These are phyloP conservation scores for Pascua sp. DNA, from an alignment of 1,284 basidiomycete genomes.

Conservation along the genomic window DNA sequence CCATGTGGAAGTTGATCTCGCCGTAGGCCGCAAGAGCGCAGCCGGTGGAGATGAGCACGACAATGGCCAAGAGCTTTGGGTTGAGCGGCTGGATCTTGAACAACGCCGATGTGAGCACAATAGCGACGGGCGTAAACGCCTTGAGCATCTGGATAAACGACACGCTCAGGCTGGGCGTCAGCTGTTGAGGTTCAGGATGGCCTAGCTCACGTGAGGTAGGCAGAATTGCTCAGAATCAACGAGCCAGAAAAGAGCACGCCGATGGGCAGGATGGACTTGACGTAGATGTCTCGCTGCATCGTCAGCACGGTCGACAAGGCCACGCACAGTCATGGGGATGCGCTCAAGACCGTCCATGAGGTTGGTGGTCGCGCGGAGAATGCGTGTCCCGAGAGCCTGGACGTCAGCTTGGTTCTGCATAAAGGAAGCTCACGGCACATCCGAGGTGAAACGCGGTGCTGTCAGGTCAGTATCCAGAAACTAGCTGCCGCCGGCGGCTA, in stretches of 20 bases:
- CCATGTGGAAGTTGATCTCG: slow-evolving; percentile 76
- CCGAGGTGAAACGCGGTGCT: slow-evolving; percentile 54
- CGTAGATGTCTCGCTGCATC: slow-evolving; percentile 62
- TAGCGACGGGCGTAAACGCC: slow-evolving; percentile 91
- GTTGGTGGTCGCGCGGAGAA: slow-evolving; percentile 77
- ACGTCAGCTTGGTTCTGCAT: slow-evolving; percentile 2
- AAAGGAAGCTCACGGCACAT: slow-evolving; percentile 36
- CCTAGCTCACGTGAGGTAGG: slow-evolving; percentile 64
- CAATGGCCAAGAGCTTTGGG: slow-evolving; percentile 71
- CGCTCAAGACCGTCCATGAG: slow-evolving; percentile 82
- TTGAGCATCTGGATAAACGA: slow-evolving; percentile 99
- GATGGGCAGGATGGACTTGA: slow-evolving; percentile 86
- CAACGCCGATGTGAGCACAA: slow-evolving; percentile 85
- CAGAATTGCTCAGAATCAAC: slow-evolving; percentile 89
- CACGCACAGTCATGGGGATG: slow-evolving; percentile 65
- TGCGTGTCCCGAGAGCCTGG: slow-evolving; percentile 81
- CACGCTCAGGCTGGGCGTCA: slow-evolving; percentile 66
- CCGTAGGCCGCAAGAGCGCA: slow-evolving; percentile 76
- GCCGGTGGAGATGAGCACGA: slow-evolving; percentile 82
- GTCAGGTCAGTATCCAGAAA: slow-evolving; percentile 63
- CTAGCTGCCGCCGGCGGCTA: slow-evolving; percentile 35
- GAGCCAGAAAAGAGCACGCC: slow-evolving; percentile 88
- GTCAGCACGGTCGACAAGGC: background rate
- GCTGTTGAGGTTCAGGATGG: too few relatives aligned
- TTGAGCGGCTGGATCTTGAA: slow-evolving; percentile 82